Evolutionary conservation across 1,139 yeast genomes (phyloP).

Genomic region (Suhomyces coccinellae): DNA sequence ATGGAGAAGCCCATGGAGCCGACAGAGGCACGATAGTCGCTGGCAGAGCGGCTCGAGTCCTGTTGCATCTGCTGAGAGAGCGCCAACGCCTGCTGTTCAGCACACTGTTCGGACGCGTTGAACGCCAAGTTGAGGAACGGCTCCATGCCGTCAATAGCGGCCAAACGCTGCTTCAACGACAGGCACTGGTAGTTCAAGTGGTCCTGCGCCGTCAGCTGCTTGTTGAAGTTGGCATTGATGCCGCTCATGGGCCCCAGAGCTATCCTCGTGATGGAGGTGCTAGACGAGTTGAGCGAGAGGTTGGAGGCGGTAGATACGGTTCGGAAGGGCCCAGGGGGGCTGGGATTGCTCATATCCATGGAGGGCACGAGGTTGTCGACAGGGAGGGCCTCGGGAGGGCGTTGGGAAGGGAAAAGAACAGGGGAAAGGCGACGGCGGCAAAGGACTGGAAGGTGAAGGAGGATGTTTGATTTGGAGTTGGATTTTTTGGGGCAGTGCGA

Average conservation of each 20-base stretch:
- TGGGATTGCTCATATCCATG: conserved; percentile 7
- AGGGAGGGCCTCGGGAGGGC: not conserved
- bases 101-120: conserved; percentile 57
- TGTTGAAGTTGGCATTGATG: conserved; percentile 52
- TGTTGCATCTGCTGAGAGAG: conserved; percentile 40
- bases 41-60: conserved; percentile 12
- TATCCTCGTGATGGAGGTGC: conserved; percentile 36
- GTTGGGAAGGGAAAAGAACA: not conserved
- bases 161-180: conserved; percentile 57
- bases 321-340: conserved; percentile 32
- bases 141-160: conserved; percentile 66
- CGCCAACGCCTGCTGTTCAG: conserved; percentile 72
- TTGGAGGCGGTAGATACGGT: conserved; percentile 40
- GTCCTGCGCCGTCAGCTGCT: conserved; percentile 62
- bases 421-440: not conserved
- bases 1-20: conserved; percentile 29
- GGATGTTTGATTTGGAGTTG: not conserved
- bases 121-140: conserved; percentile 65
- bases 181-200: conserved; percentile 76
- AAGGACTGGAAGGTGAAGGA: not conserved
- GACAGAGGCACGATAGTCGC: conserved; percentile 32
- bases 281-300: conserved; percentile 29
- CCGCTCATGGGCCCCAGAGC: conserved; percentile 47
- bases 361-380: not conserved
- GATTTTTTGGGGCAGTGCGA: conserved; percentile 6